phyloP scores from a whole-genome alignment of 2,329 filamentous ascomycete species.

The Penicillium sp. region DNA sequence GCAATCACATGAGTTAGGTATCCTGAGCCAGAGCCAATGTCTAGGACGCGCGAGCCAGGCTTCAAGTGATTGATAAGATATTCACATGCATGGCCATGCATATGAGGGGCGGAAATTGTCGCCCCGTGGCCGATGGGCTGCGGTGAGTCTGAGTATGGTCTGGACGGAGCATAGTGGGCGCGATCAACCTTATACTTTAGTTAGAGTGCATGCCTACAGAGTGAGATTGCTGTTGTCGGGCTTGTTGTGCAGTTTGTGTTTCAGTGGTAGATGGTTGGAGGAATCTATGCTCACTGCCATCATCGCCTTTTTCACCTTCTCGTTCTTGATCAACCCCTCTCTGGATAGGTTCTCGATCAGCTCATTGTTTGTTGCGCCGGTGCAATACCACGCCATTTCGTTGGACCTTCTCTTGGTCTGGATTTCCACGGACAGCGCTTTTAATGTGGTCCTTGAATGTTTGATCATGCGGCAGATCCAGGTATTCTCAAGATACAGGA shows the following conservation, averaged over 20 bases:
- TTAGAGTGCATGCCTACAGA: constrained; percentile 15
- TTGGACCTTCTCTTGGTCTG: constrained; percentile 20
- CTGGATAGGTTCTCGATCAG: constrained; percentile 78
- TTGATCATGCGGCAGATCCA: neutral
- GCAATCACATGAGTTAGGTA: constrained; percentile 90
- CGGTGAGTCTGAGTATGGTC: constrained; percentile 75
- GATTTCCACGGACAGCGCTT: neutral
- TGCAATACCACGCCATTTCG: constrained; percentile 88
- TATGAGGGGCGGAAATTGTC: constrained; percentile 75
- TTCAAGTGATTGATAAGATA: constrained; percentile 63
- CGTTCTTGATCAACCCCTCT: constrained; percentile 73
- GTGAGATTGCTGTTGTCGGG: neutral
- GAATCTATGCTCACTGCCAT: constrained; percentile 59
- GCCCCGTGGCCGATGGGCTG: constrained; percentile 70
- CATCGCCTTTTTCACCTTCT: constrained; percentile 79
- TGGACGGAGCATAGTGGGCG: constrained; percentile 75
- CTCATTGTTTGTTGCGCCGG: constrained; percentile 73
- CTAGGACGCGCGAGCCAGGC: constrained; percentile 64
- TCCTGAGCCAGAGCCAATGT: constrained; percentile 76
- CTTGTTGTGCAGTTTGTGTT: neutral
- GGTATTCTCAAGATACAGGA: neutral
- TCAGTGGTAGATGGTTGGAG: neutral
- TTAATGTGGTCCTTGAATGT: neutral
- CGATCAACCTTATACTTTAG: constrained; percentile 72
- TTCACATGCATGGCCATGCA: constrained; percentile 71